phyloP scores from a whole-genome alignment of 345 rosid genomes.

The Draba incana region DNA sequence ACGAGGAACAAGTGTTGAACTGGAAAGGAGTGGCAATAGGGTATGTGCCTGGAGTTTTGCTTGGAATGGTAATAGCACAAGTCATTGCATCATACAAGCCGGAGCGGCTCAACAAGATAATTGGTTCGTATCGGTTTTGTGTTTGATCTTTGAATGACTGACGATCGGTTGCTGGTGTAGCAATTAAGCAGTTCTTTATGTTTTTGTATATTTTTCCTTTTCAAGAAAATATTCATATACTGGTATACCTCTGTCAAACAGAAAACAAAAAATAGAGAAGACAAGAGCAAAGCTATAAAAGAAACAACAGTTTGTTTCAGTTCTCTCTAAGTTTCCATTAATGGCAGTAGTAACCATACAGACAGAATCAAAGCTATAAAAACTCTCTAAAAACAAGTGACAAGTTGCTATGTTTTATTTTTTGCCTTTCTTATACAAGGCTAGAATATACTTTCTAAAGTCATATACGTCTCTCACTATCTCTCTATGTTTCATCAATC shows the following conservation, averaged over 20 bases:
- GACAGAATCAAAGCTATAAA: constrained; percentile 19
- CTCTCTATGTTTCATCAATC: constrained; percentile 16
- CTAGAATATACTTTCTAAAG: background rate
- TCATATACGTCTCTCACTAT: constrained; percentile 14
- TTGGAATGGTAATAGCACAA: constrained; percentile 18
- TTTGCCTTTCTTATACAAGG: background rate
- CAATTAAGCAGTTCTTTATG: too few relatives aligned
- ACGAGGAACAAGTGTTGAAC: background rate
- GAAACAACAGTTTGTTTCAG: constrained; percentile 13
- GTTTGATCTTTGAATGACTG: too few relatives aligned
- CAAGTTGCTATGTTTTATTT: constrained; percentile 6
- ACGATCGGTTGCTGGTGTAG: too few relatives aligned
- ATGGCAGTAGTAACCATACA: constrained; percentile 9
- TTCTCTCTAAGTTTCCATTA: constrained; percentile 15
- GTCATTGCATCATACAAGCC: background rate
- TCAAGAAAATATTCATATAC: too few relatives aligned
- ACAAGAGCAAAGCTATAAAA: constrained; percentile 3
- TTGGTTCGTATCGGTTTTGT: too few relatives aligned
- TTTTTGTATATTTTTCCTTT: too few relatives aligned
- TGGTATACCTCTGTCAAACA: too few relatives aligned
- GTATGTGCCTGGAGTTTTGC: constrained; percentile 18
- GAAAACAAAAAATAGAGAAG: background rate
- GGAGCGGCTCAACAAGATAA: too few relatives aligned
- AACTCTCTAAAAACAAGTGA: constrained; percentile 17
- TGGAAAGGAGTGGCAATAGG: constrained; percentile 25